A percentile compares a stretch with the other conserved stretches of the same genome.
Evolutionary conservation across 345 rosid species (phyloP).

Genomic region (Brassica nigra): DNA sequence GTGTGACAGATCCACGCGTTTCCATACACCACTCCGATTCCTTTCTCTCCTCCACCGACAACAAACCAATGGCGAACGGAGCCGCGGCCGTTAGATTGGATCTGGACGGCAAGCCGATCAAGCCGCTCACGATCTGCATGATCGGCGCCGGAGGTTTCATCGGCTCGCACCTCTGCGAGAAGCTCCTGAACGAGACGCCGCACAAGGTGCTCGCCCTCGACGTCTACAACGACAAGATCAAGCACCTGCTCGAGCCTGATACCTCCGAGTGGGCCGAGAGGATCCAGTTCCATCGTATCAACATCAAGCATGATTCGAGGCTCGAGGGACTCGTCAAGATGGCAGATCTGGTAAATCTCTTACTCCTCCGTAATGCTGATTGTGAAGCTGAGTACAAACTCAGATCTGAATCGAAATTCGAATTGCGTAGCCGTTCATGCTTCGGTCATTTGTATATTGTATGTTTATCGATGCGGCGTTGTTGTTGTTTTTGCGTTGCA

Average conservation of each 20-base stretch:
- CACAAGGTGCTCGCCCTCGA: constrained; percentile 90
- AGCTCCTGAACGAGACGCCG: constrained; percentile 74
- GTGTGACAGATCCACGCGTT: constrained; percentile 35
- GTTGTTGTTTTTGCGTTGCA: constrained; percentile 37
- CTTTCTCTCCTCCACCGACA: constrained; percentile 25
- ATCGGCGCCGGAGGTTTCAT: constrained; percentile 99
- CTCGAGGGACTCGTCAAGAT: constrained; percentile 95
- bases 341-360: constrained; percentile 82
- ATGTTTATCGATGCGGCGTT: neutral
- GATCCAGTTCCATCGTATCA: constrained; percentile 97
- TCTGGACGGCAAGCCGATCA: constrained; percentile 88
- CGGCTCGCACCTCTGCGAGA: constrained; percentile 97
- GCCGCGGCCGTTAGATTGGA: constrained; percentile 50
- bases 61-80: constrained; percentile 42
- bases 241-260: constrained; percentile 84
- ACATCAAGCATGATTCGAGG: constrained; percentile 93
- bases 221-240: constrained; percentile 95
- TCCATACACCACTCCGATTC: neutral
- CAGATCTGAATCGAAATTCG: neutral
- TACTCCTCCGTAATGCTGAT: neutral
- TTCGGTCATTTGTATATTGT: neutral
- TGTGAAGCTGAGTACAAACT: neutral
- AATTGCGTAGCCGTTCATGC: neutral
- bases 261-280: constrained; percentile 58
- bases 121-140: constrained; percentile 88